Evolutionary conservation across 352 stramenopile species (phyloP), one percentile per base, ranked within the genome.

Genomic region (Elongisporangium prolatum): DNA sequence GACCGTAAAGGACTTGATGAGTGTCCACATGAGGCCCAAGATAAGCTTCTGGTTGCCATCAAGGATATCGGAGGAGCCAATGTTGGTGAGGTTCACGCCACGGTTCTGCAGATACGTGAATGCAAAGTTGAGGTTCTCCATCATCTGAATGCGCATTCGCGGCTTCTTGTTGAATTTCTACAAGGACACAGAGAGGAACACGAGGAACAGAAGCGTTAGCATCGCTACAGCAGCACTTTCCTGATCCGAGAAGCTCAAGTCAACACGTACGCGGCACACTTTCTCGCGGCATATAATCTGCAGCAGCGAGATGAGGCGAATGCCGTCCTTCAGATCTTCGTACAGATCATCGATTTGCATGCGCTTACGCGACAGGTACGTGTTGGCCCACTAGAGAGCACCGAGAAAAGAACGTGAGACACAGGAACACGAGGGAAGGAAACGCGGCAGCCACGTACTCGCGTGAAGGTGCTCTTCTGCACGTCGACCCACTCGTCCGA

Each of bases 131-230:
- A 95, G 68, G 64, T 96, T 97, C 69, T 97, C 89, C 71, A 97
- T 91, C 74, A 96, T 97, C 62, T 97, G 89, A 70, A 97, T 97
- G 52, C 89, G 84, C 82, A 97, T 96, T 62, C 89, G 88, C 59
- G 86, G 87, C 59, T 96, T 93, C 71, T 91, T 93, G 81, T 96
- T 97, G 74, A 91, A 94, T 83, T 95, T 96, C 79, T 94, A 61
- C 44, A 65, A 3, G 40, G 18, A 58, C 4, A 58, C 24, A 11
- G 50, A 51, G 21, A 59, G 13, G n/a, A n/a, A n/a, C n/a, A n/a
- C n/a, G n/a, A 37, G 17, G 2, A 20, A 34, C 21, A 51, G 17
- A 21, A 57, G 21, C 16, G n/a, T 49, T 17, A 57, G 21, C n/a
- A 44, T n/a, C 2, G 5, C 2, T 22, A 34, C 6, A 2, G 37